Percentiles rank a stretch among this genome's conserved stretches.
phyloP scores from a whole-genome alignment of 106 monocot genomes.

The Triglochin maritima region DNA sequence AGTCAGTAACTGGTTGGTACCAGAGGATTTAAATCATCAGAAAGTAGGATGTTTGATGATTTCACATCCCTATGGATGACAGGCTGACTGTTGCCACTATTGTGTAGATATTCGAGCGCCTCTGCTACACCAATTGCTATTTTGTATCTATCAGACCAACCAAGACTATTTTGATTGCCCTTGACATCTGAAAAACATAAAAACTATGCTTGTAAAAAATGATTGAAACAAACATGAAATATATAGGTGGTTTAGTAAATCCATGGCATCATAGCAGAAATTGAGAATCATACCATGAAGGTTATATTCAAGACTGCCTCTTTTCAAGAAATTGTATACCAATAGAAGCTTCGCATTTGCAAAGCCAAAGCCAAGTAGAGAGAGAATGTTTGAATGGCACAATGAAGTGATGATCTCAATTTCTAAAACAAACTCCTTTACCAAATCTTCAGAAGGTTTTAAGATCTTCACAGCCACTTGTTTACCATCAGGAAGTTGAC shows the following conservation, averaged over 20 bases:
- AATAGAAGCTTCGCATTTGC: constrained; percentile 35
- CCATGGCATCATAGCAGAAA: neutral
- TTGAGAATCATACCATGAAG: constrained; percentile 31
- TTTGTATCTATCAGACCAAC: constrained; percentile 32
- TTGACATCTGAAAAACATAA: constrained; percentile 1
- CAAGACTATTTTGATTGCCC: neutral
- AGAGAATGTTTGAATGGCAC: constrained; percentile 46
- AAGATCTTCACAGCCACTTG: constrained; percentile 49
- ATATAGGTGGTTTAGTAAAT: neutral
- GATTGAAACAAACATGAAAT: neutral
- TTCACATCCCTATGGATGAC: constrained; percentile 36
- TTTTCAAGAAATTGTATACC: constrained; percentile 48
- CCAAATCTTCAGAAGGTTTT: constrained; percentile 26
- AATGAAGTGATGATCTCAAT: constrained; percentile 48
- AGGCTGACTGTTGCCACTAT: constrained; percentile 4
- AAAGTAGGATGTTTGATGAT: constrained; percentile 45
- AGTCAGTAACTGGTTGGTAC: constrained; percentile 1
- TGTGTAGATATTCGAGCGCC: constrained; percentile 40
- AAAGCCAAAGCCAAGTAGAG: constrained; percentile 48
- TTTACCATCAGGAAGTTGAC: constrained; percentile 25
- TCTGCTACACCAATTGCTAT: constrained; percentile 36
- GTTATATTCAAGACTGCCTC: constrained; percentile 49
- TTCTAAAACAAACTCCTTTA: constrained; percentile 36
- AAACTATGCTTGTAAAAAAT: neutral
- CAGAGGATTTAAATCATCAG: constrained; percentile 35